These are phyloP conservation scores for Boletus mariae DNA, from an alignment of 1,284 basidiomycete species.

Conservation along the genomic window DNA sequence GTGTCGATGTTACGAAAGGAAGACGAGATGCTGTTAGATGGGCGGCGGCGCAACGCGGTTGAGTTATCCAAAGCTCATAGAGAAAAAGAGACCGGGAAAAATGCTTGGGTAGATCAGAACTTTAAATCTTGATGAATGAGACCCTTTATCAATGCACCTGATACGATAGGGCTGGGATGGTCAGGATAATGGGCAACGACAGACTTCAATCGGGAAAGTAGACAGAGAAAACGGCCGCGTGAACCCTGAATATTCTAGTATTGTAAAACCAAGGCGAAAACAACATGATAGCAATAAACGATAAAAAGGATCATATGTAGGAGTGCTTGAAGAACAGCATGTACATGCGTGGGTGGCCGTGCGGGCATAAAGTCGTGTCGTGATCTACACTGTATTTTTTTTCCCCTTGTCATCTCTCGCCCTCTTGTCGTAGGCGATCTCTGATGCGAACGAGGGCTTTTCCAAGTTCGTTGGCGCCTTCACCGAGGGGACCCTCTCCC, in stretches of 20 bases:
- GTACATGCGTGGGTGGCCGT: not conserved
- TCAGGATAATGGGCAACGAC: too few species aligned
- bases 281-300: slow-evolving; percentile 3
- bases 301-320: not conserved
- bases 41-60: slow-evolving; percentile 41
- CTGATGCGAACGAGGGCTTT: slow-evolving; percentile 52
- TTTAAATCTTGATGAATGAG: too few species aligned
- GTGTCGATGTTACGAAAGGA: slow-evolving; percentile 16
- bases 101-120: too few species aligned
- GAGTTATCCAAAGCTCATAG: not conserved
- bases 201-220: too few species aligned
- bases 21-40: slow-evolving; percentile 57
- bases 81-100: slow-evolving; percentile 23
- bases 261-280: not conserved
- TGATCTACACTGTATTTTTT: not conserved
- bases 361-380: not conserved
- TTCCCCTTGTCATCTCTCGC: slow-evolving; percentile 10
- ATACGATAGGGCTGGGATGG: too few species aligned
- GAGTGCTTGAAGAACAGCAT: not conserved
- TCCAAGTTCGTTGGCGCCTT: slow-evolving; percentile 60
- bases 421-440: slow-evolving; percentile 39
- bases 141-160: too few species aligned
- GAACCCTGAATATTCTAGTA: not conserved
- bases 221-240: too few species aligned
- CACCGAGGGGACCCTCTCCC: slow-evolving; percentile 49